Percentiles rank a stretch among this genome's conserved stretches.
These are phyloP conservation scores for Bipolaris zeicola DNA, from an alignment of 2,329 filamentous ascomycete species.

Conservation along the genomic window DNA sequence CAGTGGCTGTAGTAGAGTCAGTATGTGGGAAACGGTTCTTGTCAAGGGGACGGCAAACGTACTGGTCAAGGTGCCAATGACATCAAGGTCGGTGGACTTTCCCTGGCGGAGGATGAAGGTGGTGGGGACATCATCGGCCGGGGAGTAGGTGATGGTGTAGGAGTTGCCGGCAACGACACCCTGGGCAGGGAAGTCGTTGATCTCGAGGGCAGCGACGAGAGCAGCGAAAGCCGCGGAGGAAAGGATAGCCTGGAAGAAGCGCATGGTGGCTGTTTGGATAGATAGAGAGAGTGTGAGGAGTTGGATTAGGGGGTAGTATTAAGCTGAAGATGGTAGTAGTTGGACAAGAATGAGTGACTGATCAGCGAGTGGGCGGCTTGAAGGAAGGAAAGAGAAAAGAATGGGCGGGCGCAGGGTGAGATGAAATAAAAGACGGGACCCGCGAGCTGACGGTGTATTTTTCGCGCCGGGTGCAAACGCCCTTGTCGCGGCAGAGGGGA, in stretches of 20 bases:
- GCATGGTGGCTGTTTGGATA: conserved; percentile 51
- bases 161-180: conserved; percentile 57
- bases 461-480: conserved; percentile 21
- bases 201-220: conserved; percentile 51
- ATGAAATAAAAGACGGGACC: conserved; percentile 24
- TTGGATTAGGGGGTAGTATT: conserved; percentile 20
- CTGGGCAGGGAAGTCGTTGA: conserved; percentile 58
- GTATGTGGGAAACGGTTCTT: background rate
- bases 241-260: conserved; percentile 57
- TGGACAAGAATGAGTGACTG: conserved; percentile 38
- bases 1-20: conserved; percentile 43
- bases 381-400: conserved; percentile 23
- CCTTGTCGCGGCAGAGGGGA: conserved; percentile 43
- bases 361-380: conserved; percentile 28
- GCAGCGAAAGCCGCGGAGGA: conserved; percentile 47
- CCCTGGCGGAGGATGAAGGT: conserved; percentile 64
- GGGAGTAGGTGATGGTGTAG: conserved; percentile 57
- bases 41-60: conserved; percentile 27
- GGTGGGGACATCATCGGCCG: conserved; percentile 52
- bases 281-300: background rate
- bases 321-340: conserved; percentile 24
- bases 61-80: conserved; percentile 58
- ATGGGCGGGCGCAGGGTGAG: conserved; percentile 10
- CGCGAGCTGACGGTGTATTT: conserved; percentile 20
- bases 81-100: conserved; percentile 55